Conservation (phyloP, 106 monocot genomes). For the Iris macrosiphon region DNA sequence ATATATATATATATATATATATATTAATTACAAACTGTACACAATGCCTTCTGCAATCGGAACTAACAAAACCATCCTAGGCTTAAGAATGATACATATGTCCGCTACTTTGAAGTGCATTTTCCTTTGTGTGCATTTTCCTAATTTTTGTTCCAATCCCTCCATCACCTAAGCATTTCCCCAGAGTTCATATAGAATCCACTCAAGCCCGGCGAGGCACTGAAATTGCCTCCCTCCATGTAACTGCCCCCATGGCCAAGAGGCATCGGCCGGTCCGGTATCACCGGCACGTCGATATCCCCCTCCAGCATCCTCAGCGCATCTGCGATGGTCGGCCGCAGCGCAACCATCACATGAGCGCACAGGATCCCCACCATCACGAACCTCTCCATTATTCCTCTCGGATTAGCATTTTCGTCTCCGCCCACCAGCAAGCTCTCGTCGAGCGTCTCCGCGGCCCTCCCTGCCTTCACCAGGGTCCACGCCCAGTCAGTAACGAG, state of each 20-base stretch:
- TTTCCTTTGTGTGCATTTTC: no score
- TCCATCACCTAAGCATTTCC: conserved; percentile 57
- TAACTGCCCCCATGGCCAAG: conserved; percentile 20
- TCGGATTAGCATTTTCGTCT: conserved; percentile 16
- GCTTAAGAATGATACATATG: no score
- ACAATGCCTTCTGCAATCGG: no score
- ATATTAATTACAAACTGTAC: no score
- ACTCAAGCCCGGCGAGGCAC: conserved; percentile 19
- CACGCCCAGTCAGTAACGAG: conserved; percentile 88
- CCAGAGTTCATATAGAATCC: conserved; percentile 16
- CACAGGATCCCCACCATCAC: conserved; percentile 70
- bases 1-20: no score
- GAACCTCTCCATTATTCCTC: conserved; percentile 64
- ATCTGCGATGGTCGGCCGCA: conserved; percentile 62
- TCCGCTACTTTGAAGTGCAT: no score
- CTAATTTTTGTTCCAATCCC: no score
- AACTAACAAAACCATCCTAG: no score
- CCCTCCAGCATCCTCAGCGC: conserved; percentile 81
- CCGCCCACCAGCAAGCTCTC: conserved; percentile 13
- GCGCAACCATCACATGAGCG: conserved; percentile 65
- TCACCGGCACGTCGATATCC: conserved; percentile 39
- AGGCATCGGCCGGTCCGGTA: conserved; percentile 57
- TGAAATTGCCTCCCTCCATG: conserved; percentile 15
- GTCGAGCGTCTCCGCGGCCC: conserved; percentile 47
- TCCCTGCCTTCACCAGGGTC: conserved; percentile 61